Evolutionary conservation across 768 basidiomycete genomes (phyloP), one percentile per base, ranked within the genome.

Genomic region (Auricularia cornea): DNA sequence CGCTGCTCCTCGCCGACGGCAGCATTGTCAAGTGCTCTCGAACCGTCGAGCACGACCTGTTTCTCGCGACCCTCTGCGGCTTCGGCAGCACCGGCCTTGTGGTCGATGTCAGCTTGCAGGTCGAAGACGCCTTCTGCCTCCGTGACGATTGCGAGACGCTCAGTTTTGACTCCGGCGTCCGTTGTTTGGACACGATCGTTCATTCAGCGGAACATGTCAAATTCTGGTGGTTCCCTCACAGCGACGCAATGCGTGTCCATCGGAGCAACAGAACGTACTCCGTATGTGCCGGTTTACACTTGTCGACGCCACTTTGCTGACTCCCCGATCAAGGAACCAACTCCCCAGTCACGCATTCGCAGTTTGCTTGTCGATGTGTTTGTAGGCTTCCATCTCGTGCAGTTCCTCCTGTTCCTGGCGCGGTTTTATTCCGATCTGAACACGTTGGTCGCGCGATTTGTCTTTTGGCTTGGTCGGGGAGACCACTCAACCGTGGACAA

Each of bases 161-260:
- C 35, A 66, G 77, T 12, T 92, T 95, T 68, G 83, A 85, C 44
- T 77, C 84, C n/a, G 82, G 84, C 66, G 70, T 91, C 61, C 68
- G 73, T 31, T 74, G 79, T 61, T 70, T 92, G n/a, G 83, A 89
- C 63, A 64, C 72, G 2, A 71, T 90, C 59, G 84, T 80, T 31
- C 70, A 68, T 59, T 78, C 85, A n/a, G 86, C 90, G 2, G 84
- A 99, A 74, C 93, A 97, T 72, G 90, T 92, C n/a, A 81, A 94
- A 20, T 80, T 94, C 20, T 97, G 92, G 92, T 99, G 95, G 95
- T 96, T 87, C 76, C 94, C 95, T 2, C 86, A 89, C 59, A 81
- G 85, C 16, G 87, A 87, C 63, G 75, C 75, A 35, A 80, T 96
- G 59, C 83, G 91, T 40, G 82, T 90, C 60, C 89, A 87, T 70